Evolutionary conservation across 2,329 filamentous ascomycete genomes (phyloP).

Genomic region (Cadophora gregata): DNA sequence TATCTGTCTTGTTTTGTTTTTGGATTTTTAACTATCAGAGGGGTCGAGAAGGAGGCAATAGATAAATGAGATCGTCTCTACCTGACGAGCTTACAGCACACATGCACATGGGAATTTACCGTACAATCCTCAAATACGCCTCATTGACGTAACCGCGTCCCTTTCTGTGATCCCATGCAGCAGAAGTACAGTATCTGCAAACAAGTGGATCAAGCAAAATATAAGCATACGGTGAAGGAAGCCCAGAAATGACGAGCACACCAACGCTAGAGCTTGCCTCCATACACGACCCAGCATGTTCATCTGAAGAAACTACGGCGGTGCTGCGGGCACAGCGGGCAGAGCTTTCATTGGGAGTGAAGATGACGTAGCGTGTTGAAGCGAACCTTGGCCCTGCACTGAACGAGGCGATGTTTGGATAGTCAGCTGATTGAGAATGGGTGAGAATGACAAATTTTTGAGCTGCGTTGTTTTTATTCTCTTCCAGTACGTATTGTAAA

Average conservation of each 20-base stretch:
- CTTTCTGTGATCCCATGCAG: background rate
- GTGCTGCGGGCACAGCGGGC: background rate
- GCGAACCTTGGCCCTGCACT: background rate
- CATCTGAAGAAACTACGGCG: background rate
- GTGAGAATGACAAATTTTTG: background rate
- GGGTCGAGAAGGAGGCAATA: background rate
- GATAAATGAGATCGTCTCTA: background rate
- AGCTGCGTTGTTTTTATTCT: background rate
- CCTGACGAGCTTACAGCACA: background rate
- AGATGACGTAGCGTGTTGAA: conserved; percentile 12
- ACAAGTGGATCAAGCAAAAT: conserved; percentile 2
- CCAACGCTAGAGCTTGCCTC: background rate
- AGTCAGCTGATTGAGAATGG: conserved; percentile 5
- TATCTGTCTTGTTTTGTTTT: background rate
- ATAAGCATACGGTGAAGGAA: background rate
- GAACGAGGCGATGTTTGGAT: background rate
- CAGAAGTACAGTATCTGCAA: background rate
- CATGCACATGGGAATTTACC: background rate
- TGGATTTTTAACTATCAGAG: no score
- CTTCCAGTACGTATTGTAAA: background rate
- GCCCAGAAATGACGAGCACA: background rate
- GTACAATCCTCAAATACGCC: background rate
- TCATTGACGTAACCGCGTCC: conserved; percentile 3
- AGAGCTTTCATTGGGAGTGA: background rate
- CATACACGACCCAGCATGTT: background rate